Evolutionary conservation across 2,329 filamentous ascomycete species (phyloP).

Genomic region (Trichophyton schoenleinii): DNA sequence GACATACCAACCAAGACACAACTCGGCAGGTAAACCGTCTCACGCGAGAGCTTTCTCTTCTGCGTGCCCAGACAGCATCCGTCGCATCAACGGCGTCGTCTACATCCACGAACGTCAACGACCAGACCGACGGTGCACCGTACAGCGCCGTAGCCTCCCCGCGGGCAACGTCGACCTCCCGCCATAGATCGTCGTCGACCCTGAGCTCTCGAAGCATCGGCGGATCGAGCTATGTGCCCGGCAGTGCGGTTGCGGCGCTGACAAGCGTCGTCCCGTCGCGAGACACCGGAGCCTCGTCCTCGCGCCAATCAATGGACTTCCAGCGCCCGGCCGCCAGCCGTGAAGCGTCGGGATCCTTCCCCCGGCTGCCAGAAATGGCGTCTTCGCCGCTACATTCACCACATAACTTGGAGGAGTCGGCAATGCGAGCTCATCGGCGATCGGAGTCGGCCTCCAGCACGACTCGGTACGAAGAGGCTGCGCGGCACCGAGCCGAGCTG

Average conservation of each 20-base stretch:
- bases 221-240: constrained; percentile 16
- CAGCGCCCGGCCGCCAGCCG: constrained; percentile 27
- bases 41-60: constrained; percentile 71
- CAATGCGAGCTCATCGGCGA: constrained; percentile 12
- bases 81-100: constrained; percentile 50
- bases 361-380: constrained; percentile 19
- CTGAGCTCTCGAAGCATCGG: constrained; percentile 36
- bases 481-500: constrained; percentile 31
- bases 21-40: constrained; percentile 68
- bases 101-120: constrained; percentile 40
- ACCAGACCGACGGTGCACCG: constrained; percentile 33
- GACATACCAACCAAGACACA: neutral
- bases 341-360: constrained; percentile 31
- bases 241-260: constrained; percentile 23
- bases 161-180: constrained; percentile 36
- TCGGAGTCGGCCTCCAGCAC: constrained; percentile 21
- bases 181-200: constrained; percentile 46
- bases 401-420: constrained; percentile 19
- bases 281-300: constrained; percentile 21
- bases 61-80: constrained; percentile 58
- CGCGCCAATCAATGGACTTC: constrained; percentile 21
- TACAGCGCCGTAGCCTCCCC: constrained; percentile 37
- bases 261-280: constrained; percentile 34
- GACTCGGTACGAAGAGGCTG: constrained; percentile 31
- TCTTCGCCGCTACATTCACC: constrained; percentile 16